Evolutionary conservation across 768 basidiomycete species (phyloP).

Genomic region (Coprinopsis strossmayeri): DNA sequence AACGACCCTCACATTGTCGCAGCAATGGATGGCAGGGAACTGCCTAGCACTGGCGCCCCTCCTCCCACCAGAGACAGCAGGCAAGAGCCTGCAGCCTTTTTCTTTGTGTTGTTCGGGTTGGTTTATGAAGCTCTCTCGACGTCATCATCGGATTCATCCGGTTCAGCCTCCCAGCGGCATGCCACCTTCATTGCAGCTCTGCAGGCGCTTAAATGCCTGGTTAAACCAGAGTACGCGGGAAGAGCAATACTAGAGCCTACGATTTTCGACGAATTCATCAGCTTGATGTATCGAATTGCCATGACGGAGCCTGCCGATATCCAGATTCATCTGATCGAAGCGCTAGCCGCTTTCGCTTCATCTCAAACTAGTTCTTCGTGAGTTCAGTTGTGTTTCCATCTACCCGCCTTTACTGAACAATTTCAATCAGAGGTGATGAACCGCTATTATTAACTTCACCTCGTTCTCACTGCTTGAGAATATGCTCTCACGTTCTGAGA

Average conservation of each 20-base stretch:
- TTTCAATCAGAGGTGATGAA: slow-evolving; percentile 22
- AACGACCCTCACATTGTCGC: slow-evolving; percentile 62
- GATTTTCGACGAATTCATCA: slow-evolving; percentile 86
- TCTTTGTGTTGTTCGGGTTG: slow-evolving; percentile 89
- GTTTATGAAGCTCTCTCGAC: slow-evolving; percentile 81
- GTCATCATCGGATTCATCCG: slow-evolving; percentile 54
- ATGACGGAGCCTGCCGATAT: slow-evolving; percentile 76
- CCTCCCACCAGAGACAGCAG: slow-evolving; percentile 23
- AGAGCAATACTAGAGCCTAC: slow-evolving; percentile 72
- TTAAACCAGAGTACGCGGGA: slow-evolving; percentile 75
- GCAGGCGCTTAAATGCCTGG: slow-evolving; percentile 73
- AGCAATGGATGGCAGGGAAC: slow-evolving; percentile 76
- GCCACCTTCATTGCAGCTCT: slow-evolving; percentile 56
- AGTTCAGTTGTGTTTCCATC: slow-evolving; percentile 4
- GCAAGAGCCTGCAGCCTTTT: slow-evolving; percentile 71
- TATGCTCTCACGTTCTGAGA: slow-evolving; percentile 77
- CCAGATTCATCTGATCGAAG: slow-evolving; percentile 67
- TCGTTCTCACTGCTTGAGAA: slow-evolving; percentile 66
- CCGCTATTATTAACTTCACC: slow-evolving; percentile 37
- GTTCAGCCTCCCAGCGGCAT: slow-evolving; percentile 32
- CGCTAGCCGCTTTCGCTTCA: slow-evolving; percentile 53
- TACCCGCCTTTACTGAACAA: not conserved
- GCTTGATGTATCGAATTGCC: slow-evolving; percentile 82
- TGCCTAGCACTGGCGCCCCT: slow-evolving; percentile 17
- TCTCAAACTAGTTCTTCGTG: slow-evolving; percentile 24